These are phyloP conservation scores for Nepenthes alata DNA, from an alignment of 179 eudicot species.

Conservation along the genomic window DNA sequence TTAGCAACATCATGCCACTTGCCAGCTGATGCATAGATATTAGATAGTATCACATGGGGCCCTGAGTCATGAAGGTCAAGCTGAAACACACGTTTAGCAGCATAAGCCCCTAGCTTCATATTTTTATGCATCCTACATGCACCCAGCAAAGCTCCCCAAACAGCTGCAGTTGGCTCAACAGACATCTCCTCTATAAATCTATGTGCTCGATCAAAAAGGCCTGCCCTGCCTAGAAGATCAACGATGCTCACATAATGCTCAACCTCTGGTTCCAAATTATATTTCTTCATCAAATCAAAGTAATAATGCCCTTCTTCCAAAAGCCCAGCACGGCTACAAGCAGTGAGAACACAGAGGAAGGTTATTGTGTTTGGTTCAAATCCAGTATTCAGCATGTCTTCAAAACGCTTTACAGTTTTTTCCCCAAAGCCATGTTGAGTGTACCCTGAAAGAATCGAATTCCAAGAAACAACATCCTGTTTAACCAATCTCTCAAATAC, in stretches of 20 bases:
- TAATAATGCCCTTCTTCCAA: slow-evolving; percentile 44
- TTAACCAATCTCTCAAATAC: slow-evolving; percentile 43
- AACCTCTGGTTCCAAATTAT: slow-evolving; percentile 35
- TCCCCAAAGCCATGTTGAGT: slow-evolving; percentile 67
- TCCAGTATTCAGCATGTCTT: slow-evolving; percentile 39
- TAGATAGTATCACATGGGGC: slow-evolving; percentile 51
- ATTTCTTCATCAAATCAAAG: slow-evolving; percentile 46
- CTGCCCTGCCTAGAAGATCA: slow-evolving; percentile 71
- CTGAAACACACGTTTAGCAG: slow-evolving; percentile 52
- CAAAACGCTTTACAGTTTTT: slow-evolving; percentile 39
- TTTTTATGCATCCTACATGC: slow-evolving; percentile 66
- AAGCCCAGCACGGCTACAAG: slow-evolving; percentile 73
- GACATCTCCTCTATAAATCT: slow-evolving; percentile 42
- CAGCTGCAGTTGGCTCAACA: slow-evolving; percentile 49
- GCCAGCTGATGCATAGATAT: slow-evolving; percentile 65
- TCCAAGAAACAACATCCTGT: slow-evolving; percentile 61
- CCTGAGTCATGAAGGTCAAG: slow-evolving; percentile 64
- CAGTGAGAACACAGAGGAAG: slow-evolving; percentile 59
- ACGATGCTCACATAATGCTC: slow-evolving; percentile 61
- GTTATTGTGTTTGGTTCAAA: slow-evolving; percentile 49
- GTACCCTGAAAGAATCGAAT: slow-evolving; percentile 62
- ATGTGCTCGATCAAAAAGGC: slow-evolving; percentile 46
- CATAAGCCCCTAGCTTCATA: slow-evolving; percentile 56
- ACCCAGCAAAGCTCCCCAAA: slow-evolving; percentile 64
- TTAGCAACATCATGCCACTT: slow-evolving; percentile 47